Percentiles rank a stretch among this genome's conserved stretches.
These are phyloP conservation scores for Monosporascus sp. DNA, from an alignment of 2,329 filamentous ascomycete genomes.

Conservation along the genomic window DNA sequence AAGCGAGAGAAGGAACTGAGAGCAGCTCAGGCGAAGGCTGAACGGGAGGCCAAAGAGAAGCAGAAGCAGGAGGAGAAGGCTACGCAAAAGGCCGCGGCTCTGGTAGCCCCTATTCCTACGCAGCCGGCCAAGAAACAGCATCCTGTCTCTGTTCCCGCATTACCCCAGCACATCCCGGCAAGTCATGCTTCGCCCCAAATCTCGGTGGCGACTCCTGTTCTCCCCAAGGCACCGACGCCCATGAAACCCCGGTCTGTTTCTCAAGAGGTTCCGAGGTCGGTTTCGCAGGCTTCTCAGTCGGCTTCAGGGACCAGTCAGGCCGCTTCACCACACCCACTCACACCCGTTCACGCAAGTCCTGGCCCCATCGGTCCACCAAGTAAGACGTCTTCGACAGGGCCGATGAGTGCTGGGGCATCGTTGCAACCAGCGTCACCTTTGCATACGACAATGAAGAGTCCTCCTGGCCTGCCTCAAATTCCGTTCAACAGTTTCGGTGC, in stretches of 20 bases:
- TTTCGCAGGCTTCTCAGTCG: slow-evolving; percentile 65
- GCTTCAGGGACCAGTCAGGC: slow-evolving; percentile 49
- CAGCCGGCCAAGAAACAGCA: slow-evolving; percentile 40
- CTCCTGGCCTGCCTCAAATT: slow-evolving; percentile 42
- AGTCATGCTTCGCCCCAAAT: slow-evolving; percentile 74
- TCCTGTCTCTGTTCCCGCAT: slow-evolving; percentile 39
- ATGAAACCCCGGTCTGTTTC: slow-evolving; percentile 71
- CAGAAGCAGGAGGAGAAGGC: slow-evolving; percentile 41
- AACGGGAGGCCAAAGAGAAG: slow-evolving; percentile 43
- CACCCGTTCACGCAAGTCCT: slow-evolving; percentile 61
- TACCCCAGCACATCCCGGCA: slow-evolving; percentile 56
- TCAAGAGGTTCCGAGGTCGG: slow-evolving; percentile 68
- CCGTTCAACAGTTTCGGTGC: slow-evolving; percentile 37
- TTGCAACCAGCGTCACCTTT: slow-evolving; percentile 61
- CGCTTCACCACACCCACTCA: slow-evolving; percentile 55
- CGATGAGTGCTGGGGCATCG: slow-evolving; percentile 14
- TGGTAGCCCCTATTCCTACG: slow-evolving; percentile 34
- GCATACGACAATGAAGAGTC: slow-evolving; percentile 50
- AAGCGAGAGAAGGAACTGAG: slow-evolving; percentile 54
- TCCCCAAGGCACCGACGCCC: slow-evolving; percentile 79
- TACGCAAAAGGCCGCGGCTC: slow-evolving; percentile 34
- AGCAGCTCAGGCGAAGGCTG: slow-evolving; percentile 36
- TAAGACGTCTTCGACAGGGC: slow-evolving; percentile 44
- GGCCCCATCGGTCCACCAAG: slow-evolving; percentile 57
- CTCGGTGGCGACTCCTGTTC: slow-evolving; percentile 69